These are phyloP conservation scores for Madurella mycetomatis DNA, from an alignment of 2,329 filamentous ascomycete genomes.

Conservation along the genomic window DNA sequence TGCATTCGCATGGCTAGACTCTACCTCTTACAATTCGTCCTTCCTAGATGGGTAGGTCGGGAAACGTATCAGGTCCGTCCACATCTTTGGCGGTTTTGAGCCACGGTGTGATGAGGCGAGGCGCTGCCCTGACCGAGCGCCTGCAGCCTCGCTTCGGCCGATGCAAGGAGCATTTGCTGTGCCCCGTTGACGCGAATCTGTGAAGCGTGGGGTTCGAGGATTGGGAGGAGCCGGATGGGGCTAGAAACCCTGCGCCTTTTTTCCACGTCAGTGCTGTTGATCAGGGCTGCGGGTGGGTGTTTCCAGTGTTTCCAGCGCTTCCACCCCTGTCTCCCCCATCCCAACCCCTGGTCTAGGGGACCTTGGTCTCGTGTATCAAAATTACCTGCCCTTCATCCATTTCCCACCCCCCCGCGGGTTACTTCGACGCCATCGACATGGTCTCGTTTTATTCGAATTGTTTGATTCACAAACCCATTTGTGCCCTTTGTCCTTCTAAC, in stretches of 20 bases:
- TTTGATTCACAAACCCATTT: conserved; percentile 1
- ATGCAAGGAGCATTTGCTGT: background rate
- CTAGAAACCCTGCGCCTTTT: background rate
- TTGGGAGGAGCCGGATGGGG: background rate
- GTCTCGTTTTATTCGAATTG: conserved; percentile 4
- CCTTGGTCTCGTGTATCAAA: conserved; percentile 6
- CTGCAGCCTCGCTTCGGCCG: background rate
- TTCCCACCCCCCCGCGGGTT: conserved; percentile 1
- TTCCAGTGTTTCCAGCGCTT: background rate
- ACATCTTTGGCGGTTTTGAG: too few species aligned
- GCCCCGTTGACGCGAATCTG: background rate
- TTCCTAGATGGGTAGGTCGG: conserved; percentile 1
- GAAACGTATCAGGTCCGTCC: too few species aligned
- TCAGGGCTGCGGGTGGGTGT: background rate
- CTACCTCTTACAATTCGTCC: background rate
- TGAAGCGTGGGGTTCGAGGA: conserved; percentile 1
- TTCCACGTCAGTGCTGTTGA: background rate
- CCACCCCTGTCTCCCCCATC: background rate
- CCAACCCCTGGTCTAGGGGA: conserved; percentile 4
- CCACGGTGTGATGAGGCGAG: too few species aligned
- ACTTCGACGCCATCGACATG: conserved; percentile 1
- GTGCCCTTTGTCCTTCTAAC: background rate
- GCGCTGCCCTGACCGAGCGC: background rate
- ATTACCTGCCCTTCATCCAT: background rate
- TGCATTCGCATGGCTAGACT: background rate